phyloP scores from a whole-genome alignment of 2,329 filamentous ascomycete genomes.

The Colletotrichum tamarilloi region DNA sequence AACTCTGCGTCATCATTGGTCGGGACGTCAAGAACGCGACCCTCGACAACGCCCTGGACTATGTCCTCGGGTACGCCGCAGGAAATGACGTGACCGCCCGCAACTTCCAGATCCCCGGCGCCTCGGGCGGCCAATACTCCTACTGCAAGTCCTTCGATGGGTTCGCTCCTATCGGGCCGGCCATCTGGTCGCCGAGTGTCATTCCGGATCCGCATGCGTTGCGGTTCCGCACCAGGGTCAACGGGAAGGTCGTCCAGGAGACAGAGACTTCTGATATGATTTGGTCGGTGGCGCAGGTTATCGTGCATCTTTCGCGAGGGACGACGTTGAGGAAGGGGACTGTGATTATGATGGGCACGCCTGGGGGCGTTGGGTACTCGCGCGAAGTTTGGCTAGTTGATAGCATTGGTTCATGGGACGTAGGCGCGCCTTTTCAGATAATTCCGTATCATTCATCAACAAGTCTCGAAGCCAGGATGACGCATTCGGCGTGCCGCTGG shows the following conservation, averaged over 20 bases:
- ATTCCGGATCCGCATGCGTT: not conserved
- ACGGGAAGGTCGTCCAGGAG: not conserved
- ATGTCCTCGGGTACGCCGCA: not conserved
- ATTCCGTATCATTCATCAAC: constrained; percentile 31
- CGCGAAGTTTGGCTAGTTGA: constrained; percentile 35
- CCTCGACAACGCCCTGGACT: not conserved
- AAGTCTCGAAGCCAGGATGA: constrained; percentile 44
- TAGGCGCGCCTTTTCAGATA: constrained; percentile 38
- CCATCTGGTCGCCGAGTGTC: not conserved
- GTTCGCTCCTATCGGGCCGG: not conserved
- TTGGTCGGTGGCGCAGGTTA: not conserved
- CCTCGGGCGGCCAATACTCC: not conserved
- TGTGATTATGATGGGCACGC: not conserved
- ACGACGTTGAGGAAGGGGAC: not conserved
- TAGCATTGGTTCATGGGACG: constrained; percentile 38
- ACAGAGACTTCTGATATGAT: not conserved
- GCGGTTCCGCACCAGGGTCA: not conserved
- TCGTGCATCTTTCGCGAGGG: not conserved
- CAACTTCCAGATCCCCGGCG: not conserved
- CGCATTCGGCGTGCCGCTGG: not conserved
- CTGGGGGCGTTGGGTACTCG: not conserved
- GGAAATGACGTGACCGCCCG: not conserved
- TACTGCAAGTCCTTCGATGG: not conserved
- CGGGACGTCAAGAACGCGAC: not conserved
- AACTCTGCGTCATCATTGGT: not conserved